Evolutionary conservation across 2,329 filamentous ascomycete genomes (phyloP).

Genomic region (Clathrospora elynae): DNA sequence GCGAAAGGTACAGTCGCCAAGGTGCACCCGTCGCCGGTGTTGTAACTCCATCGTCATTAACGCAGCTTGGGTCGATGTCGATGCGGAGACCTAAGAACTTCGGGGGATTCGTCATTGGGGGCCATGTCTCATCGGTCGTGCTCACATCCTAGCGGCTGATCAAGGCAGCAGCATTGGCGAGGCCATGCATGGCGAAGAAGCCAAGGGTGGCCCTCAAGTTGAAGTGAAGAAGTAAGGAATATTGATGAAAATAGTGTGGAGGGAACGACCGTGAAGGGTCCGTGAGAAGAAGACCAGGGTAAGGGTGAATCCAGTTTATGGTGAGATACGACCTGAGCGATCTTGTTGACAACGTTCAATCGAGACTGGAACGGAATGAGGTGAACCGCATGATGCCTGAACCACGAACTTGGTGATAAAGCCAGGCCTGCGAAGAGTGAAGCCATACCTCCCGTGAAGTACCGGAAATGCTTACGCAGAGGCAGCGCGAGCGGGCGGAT

Average conservation of each 20-base stretch:
- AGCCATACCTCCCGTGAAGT: not conserved
- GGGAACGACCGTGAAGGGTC: conserved; percentile 18
- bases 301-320: conserved; percentile 35
- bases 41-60: not conserved
- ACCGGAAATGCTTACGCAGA: too few relatives aligned
- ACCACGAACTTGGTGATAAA: conserved; percentile 19
- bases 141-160: conserved; percentile 7
- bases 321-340: conserved; percentile 24
- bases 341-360: conserved; percentile 31
- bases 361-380: conserved; percentile 28
- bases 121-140: conserved; percentile 18
- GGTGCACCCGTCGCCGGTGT: too few relatives aligned
- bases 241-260: conserved; percentile 26
- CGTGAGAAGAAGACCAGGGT: conserved; percentile 26
- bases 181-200: conserved; percentile 23
- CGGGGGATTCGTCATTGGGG: conserved; percentile 31
- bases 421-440: conserved; percentile 6
- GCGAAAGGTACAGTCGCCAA: conserved; percentile 29
- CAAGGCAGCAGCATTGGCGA: conserved; percentile 24
- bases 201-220: conserved; percentile 30
- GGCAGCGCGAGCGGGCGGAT: too few relatives aligned
- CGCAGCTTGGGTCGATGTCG: conserved; percentile 21
- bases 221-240: conserved; percentile 25
- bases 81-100: conserved; percentile 34
- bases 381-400: conserved; percentile 25